Evolutionary conservation across 2,329 filamentous ascomycete genomes (phyloP).

Genomic region (Aureobasidium subglaciale): DNA sequence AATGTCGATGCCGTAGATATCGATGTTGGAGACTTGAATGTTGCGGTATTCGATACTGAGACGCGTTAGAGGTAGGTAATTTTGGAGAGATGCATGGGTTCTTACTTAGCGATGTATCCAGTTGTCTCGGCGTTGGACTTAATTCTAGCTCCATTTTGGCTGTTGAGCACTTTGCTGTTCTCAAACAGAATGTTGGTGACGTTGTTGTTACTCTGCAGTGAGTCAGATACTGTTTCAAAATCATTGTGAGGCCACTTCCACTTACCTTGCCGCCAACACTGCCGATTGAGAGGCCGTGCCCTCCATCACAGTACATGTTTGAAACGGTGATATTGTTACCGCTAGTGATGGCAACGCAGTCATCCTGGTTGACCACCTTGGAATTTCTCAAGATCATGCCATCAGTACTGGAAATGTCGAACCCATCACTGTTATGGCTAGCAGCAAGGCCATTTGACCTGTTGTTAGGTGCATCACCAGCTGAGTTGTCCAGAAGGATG

Average conservation of each 20-base stretch:
- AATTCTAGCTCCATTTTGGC: conserved; percentile 33
- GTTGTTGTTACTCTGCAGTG: conserved; percentile 26
- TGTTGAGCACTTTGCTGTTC: conserved; percentile 25
- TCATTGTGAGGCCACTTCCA: not conserved
- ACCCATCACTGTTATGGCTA: conserved; percentile 33
- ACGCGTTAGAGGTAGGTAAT: not conserved
- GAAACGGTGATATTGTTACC: conserved; percentile 25
- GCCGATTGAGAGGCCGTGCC: conserved; percentile 22
- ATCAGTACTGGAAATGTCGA: conserved; percentile 28
- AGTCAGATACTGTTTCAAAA: not conserved
- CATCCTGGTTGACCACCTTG: conserved; percentile 29
- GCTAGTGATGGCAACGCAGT: conserved; percentile 27
- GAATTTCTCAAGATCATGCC: conserved; percentile 25
- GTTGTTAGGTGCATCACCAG: conserved; percentile 31
- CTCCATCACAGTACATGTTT: conserved; percentile 21
- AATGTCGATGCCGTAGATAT: conserved; percentile 46
- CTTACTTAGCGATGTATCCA: conserved; percentile 27
- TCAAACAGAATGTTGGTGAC: conserved; percentile 30
- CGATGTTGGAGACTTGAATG: conserved; percentile 39
- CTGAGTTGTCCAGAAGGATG: conserved; percentile 35
- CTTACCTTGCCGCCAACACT: conserved; percentile 13
- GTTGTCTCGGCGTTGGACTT: conserved; percentile 36
- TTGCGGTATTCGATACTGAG: conserved; percentile 39
- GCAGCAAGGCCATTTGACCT: conserved; percentile 29
- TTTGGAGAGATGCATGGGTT: too few relatives aligned